These are phyloP conservation scores for Berberis thunbergii DNA, from an alignment of 164 flowering plant species.

Conservation along the genomic window DNA sequence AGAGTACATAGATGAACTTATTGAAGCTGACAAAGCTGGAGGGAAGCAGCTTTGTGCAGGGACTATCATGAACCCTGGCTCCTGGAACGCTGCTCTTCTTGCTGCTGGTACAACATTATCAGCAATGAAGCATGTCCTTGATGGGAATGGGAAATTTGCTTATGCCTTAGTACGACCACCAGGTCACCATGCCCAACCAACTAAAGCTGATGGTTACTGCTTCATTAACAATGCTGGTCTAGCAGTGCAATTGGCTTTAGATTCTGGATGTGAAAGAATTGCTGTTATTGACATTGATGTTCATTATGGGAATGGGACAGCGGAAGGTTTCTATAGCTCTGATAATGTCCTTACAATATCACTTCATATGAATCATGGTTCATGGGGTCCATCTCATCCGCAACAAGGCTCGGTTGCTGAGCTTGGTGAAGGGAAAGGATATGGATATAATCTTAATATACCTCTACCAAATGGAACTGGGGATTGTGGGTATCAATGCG, in stretches of 20 bases:
- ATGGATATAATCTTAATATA: conserved; percentile 75
- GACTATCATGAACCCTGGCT: conserved; percentile 77
- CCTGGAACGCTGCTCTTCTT: conserved; percentile 74
- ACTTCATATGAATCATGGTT: conserved; percentile 95
- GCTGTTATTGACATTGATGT: conserved; percentile 92
- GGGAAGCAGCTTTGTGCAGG: conserved; percentile 54
- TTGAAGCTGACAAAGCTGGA: conserved; percentile 62
- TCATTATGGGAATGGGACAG: conserved; percentile 94
- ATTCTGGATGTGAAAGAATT: conserved; percentile 52
- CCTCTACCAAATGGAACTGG: conserved; percentile 94
- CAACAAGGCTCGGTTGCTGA: conserved; percentile 70
- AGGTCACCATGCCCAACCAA: conserved; percentile 97
- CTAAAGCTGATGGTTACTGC: conserved; percentile 93
- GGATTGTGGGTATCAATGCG: conserved; percentile 60
- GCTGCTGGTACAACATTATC: conserved; percentile 87
- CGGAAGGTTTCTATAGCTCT: conserved; percentile 76
- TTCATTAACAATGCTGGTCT: conserved; percentile 90
- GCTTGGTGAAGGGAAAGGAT: conserved; percentile 76
- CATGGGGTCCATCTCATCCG: conserved; percentile 98
- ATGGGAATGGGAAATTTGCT: conserved; percentile 57
- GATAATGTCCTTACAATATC: conserved; percentile 74
- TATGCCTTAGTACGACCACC: conserved; percentile 94
- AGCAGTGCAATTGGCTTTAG: conserved; percentile 65
- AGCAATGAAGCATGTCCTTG: conserved; percentile 74
- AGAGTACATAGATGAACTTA: conserved; percentile 64